Evolutionary conservation across 148 eudicot genomes (phyloP).

Genomic region (Vaccinium darrowii): DNA sequence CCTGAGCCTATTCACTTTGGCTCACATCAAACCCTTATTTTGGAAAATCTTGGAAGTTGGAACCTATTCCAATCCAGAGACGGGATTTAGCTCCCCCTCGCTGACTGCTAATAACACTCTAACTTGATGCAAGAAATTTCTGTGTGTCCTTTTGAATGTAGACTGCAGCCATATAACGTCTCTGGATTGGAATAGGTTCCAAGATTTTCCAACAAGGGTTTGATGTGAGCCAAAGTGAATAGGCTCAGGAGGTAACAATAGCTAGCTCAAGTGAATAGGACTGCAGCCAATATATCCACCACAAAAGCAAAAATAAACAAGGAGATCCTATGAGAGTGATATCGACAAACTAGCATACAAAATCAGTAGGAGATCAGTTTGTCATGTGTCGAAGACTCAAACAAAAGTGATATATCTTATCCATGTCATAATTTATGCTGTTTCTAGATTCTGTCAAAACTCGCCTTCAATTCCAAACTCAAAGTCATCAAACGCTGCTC

Average conservation of each 20-base stretch:
- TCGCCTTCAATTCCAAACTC: slow-evolving; percentile 76
- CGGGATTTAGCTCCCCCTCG: not conserved
- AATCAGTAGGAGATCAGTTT: not conserved
- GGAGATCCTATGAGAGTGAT: not conserved
- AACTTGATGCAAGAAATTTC: not conserved
- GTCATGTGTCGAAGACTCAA: not conserved
- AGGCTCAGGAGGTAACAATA: not conserved
- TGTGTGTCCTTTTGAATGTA: not conserved
- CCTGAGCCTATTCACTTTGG: not conserved
- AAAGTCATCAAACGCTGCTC: slow-evolving; percentile 80
- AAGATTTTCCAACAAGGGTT: not conserved
- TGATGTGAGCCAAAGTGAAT: not conserved
- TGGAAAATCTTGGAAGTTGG: not conserved
- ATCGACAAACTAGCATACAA: not conserved
- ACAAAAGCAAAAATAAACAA: too few species aligned
- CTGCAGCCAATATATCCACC: too few species aligned
- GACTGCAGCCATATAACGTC: not conserved
- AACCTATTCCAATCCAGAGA: not conserved
- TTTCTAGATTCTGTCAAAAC: slow-evolving; percentile 13
- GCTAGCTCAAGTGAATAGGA: not conserved
- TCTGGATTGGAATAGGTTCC: not conserved
- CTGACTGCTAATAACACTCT: not conserved
- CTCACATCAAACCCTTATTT: not conserved
- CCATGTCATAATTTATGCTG: not conserved
- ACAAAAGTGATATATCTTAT: not conserved